Percentiles rank a stretch among this genome's conserved stretches.
Conservation (phyloP, 352 stramenopile genomes). For the Pythium phragmitis region DNA sequence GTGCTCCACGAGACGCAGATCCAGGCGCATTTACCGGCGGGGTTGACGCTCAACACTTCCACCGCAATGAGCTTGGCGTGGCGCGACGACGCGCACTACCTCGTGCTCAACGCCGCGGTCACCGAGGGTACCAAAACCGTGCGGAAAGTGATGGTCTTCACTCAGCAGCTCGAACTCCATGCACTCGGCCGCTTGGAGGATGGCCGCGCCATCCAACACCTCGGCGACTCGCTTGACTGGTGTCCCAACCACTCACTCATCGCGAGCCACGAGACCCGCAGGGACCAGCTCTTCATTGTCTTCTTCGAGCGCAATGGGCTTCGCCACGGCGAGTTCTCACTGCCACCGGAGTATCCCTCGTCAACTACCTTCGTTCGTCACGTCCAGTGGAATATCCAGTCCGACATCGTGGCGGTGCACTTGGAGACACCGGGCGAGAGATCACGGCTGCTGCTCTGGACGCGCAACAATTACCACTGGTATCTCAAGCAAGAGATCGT, state of each 20-base stretch:
- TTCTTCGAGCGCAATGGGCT: constrained; percentile 87
- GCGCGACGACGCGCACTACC: constrained; percentile 70
- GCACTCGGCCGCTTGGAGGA: constrained; percentile 72
- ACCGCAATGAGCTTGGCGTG: constrained; percentile 44
- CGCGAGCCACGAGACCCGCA: constrained; percentile 56
- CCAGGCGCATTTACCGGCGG: constrained; percentile 32
- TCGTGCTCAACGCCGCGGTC: constrained; percentile 52
- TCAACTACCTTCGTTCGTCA: constrained; percentile 30
- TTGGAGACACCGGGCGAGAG: constrained; percentile 15
- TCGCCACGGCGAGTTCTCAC: constrained; percentile 72
- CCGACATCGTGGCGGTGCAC: constrained; percentile 67
- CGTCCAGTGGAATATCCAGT: constrained; percentile 64
- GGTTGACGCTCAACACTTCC: constrained; percentile 18
- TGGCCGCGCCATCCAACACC: constrained; percentile 43
- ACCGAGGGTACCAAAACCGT: constrained; percentile 8
- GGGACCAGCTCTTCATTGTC: constrained; percentile 56
- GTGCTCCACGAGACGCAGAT: constrained; percentile 69
- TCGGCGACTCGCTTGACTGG: constrained; percentile 59
- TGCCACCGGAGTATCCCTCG: constrained; percentile 40
- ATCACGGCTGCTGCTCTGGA: constrained; percentile 65
- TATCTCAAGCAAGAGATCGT: constrained; percentile 74
- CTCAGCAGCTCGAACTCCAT: constrained; percentile 54
- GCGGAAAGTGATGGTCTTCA: constrained; percentile 61
- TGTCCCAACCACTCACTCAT: constrained; percentile 75
- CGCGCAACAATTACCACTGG: constrained; percentile 83